Evolutionary conservation across 1,284 basidiomycete species (phyloP), one percentile per base, ranked within the genome.

Genomic region (Sphaerobolus stellatus): DNA sequence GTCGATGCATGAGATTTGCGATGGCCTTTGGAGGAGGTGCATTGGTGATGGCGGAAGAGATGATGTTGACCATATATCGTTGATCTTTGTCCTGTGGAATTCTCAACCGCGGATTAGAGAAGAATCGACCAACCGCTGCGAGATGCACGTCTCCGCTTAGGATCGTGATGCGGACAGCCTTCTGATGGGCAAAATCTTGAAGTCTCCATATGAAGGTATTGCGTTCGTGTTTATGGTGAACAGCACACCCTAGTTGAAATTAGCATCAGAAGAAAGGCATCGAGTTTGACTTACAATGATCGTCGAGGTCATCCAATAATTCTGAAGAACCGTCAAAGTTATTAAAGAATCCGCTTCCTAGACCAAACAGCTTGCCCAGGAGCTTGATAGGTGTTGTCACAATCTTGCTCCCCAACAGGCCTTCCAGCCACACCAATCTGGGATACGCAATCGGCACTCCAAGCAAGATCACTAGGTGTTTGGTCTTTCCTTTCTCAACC

Each of bases 171-270:
- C 71, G 66, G 7, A 71, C 36, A 22, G 66, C 57, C 49, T 65
- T 64, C 22, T 61, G 51, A 24, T 60, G 33, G 1, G 68, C 65
- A 27, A 70, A 59, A 16, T 63, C 50, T 58, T 68, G 67, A 40
- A 66, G 62, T 13, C 68, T 63, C 50, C 68, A 62, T 11, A 78
- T 62, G 28, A 77, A 66, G 58, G 64, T 65, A 58, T 78, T 78
- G 24, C 75, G 68, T 56, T 77, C 76, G 22, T 62, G 60, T 60
- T 77, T 77, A 62, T 77, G 75, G 3, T 61, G 61, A 20, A 58
- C 64, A 1, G 72, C 68, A 51, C 69, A 72, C 53, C 58, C 56
- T 58, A 44, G 11, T n/a, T 14, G 14, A 16, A 22, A 27, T 28
- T 25, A 14, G 1, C 7, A 25, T 36, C 24, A 48, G 51, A 22